phyloP scores from a whole-genome alignment of 352 stramenopile genomes.

The Phytophthora citrophthora region DNA sequence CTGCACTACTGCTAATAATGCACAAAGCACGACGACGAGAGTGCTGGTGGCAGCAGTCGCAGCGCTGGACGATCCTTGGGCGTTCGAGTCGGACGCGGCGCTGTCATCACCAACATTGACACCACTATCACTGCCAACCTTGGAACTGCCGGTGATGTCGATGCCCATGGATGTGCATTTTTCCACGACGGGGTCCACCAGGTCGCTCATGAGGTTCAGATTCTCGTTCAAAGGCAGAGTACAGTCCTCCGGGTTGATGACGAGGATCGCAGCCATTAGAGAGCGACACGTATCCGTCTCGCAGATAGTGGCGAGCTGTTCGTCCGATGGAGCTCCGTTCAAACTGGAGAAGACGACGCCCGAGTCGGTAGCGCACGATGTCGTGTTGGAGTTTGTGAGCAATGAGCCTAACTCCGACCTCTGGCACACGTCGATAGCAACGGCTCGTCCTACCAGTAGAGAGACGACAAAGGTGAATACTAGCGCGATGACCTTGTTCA shows the following conservation, averaged over 20 bases:
- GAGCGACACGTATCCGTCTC: conserved; percentile 30
- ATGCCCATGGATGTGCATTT: conserved; percentile 45
- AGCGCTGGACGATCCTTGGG: conserved; percentile 23
- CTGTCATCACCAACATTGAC: conserved; percentile 30
- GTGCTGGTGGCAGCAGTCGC: neutral
- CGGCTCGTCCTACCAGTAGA: neutral
- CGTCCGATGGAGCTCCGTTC: conserved; percentile 27
- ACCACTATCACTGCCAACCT: conserved; percentile 25
- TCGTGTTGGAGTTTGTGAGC: conserved; percentile 40
- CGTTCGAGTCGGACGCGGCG: conserved; percentile 15
- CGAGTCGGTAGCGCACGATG: conserved; percentile 32
- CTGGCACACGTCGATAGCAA: conserved; percentile 26
- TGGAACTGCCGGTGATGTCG: conserved; percentile 27
- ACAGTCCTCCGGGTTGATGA: conserved; percentile 42
- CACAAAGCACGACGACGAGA: neutral
- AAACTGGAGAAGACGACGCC: conserved; percentile 31
- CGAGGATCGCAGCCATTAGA: conserved; percentile 45
- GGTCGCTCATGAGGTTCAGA: conserved; percentile 47
- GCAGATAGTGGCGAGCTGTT: conserved; percentile 39
- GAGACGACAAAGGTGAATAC: conserved; percentile 4
- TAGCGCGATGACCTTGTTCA: conserved; percentile 18
- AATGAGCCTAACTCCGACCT: conserved; percentile 34
- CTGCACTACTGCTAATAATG: neutral
- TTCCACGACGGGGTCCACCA: conserved; percentile 45
- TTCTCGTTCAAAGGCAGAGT: conserved; percentile 39